Evolutionary conservation across 2,329 filamentous ascomycete species (phyloP), one percentile per base, ranked within the genome.

Genomic region (Onygena corvina): DNA sequence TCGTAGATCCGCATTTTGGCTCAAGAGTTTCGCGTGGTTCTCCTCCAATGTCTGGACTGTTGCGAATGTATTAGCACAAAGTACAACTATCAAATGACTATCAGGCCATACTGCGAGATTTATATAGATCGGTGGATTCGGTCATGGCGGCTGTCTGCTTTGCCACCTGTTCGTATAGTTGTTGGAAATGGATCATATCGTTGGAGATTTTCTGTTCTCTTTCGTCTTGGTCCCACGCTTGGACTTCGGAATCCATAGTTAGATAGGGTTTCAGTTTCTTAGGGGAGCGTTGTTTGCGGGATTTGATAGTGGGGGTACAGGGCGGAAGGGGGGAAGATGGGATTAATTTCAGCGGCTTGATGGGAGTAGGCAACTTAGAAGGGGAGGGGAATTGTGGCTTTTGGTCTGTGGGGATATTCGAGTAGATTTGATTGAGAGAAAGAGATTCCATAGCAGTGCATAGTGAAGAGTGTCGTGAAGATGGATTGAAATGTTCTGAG

Each of bases 151-250:
- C 36, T 4, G 36, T 40, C 18, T 40, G 36, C 36, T 40, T 40
- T 8, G 20, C 36, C 36, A 40, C 25, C 20, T 40, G 18, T 51
- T 82, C 75, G 60, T 83, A 83, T 53, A 96, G 73, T 76, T 72
- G 44, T 76, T 75, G 61, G 87, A 87, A 59, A 90, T 75, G 14
- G 59, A 94, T 86, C 68, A 95, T 82, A 52, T 80, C 25, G 25
- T 40, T 21, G 2, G 36, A 40, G 11, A 40, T 40, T 23, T 18
- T 40, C 11, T 40, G 36, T 9, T 40, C 87, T 76, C 83, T 90
- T 60, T 33, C 45, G 12, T 77, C 84, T 86, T 76, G 71, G 67
- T 66, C 69, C 75, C 86, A 83, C 80, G 77, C 84, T 86, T 76
- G 71, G 67, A 67, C 69, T 75, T 86, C 83, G 80, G 88, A 86